Conservation (phyloP, 2,329 filamentous ascomycete genomes). For the Xylaria sp. region DNA sequence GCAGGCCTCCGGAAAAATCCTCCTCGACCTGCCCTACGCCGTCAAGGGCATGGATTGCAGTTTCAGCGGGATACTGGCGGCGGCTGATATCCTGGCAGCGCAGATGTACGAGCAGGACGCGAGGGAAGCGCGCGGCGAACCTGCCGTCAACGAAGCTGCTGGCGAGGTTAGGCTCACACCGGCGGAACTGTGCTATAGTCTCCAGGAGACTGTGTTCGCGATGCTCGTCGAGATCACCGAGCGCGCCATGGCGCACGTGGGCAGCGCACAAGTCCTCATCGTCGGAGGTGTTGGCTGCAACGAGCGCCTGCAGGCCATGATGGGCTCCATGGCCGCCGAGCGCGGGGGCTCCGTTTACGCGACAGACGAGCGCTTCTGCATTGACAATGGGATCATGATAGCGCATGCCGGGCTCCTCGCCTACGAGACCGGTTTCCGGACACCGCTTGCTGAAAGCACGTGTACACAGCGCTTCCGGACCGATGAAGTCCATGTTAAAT, state of each 20-base stretch:
- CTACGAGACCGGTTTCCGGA: constrained; percentile 79
- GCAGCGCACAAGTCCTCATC: constrained; percentile 86
- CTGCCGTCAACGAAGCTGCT: constrained; percentile 40
- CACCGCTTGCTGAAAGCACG: constrained; percentile 77
- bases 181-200: constrained; percentile 87
- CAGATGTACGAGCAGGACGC: constrained; percentile 58
- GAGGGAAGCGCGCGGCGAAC: constrained; percentile 32
- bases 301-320: constrained; percentile 94
- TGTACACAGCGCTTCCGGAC: constrained; percentile 86
- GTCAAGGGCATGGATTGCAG: constrained; percentile 99
- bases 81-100: constrained; percentile 78
- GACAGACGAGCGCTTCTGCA: constrained; percentile 96
- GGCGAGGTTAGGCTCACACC: constrained; percentile 68
- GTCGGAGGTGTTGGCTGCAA: constrained; percentile 97
- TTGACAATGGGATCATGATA: constrained; percentile 99
- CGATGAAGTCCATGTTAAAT: constrained; percentile 80
- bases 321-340: constrained; percentile 92
- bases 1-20: constrained; percentile 63
- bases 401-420: constrained; percentile 91
- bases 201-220: constrained; percentile 94
- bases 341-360: constrained; percentile 90
- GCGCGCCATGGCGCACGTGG: constrained; percentile 97
- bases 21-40: constrained; percentile 90
- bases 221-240: constrained; percentile 99
- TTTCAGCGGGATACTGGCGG: constrained; percentile 89